These are phyloP conservation scores for Odontarrhena argentea DNA, from an alignment of 345 rosid genomes.

Conservation along the genomic window DNA sequence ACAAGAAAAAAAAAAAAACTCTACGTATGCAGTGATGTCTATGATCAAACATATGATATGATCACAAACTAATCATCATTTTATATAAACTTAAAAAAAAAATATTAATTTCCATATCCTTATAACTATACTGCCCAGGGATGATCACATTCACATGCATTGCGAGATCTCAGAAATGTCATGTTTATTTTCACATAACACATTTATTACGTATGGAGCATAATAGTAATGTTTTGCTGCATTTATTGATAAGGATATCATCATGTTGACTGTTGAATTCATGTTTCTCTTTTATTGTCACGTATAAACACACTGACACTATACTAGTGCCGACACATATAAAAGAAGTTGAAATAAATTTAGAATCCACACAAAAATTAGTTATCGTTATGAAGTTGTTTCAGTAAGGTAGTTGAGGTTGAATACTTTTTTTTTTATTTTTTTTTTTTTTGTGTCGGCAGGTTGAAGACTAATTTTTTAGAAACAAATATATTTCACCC, in stretches of 20 bases:
- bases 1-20: no score
- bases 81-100: not conserved
- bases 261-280: slow-evolving; percentile 34
- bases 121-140: not conserved
- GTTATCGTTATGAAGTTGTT: no score
- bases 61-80: not conserved
- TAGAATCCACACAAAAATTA: no score
- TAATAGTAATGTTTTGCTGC: slow-evolving; percentile 12
- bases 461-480: no score
- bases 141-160: slow-evolving; percentile 39
- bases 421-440: no score
- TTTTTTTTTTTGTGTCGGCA: no score
- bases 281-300: slow-evolving; percentile 34
- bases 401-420: no score
- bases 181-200: slow-evolving; percentile 25
- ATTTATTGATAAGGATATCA: slow-evolving; percentile 29
- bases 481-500: no score
- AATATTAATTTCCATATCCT: not conserved
- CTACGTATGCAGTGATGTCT: not conserved
- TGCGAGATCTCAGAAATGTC: slow-evolving; percentile 18
- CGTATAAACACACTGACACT: slow-evolving; percentile 20
- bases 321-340: not conserved
- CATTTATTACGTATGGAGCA: slow-evolving; percentile 28
- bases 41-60: not conserved
- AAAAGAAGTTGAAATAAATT: no score